Conservation (phyloP, 805 yeast genomes). For the Suhomyces pyralidae region DNA sequence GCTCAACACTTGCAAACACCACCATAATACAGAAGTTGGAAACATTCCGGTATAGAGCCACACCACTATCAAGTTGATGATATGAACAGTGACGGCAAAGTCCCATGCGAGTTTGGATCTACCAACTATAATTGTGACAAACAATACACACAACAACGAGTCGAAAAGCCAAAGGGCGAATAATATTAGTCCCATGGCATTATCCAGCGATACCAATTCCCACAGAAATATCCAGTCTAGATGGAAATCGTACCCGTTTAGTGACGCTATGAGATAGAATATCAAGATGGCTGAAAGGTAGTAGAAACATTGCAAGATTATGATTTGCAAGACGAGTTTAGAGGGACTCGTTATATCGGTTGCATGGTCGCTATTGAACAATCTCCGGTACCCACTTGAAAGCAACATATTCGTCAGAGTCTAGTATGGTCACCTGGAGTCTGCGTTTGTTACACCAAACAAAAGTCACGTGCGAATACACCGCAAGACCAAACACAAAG, state of each 20-base stretch:
- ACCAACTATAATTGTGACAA: slow-evolving; percentile 84
- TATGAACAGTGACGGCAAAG: slow-evolving; percentile 90
- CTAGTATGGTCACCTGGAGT: neutral
- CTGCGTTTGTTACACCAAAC: neutral
- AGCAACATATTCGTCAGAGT: slow-evolving; percentile 6
- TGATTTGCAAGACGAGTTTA: slow-evolving; percentile 59
- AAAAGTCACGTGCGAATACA: neutral
- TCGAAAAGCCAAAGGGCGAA: slow-evolving; percentile 78
- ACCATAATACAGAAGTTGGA: slow-evolving; percentile 78
- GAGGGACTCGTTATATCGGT: slow-evolving; percentile 33
- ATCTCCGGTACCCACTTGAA: slow-evolving; percentile 20
- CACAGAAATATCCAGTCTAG: slow-evolving; percentile 77
- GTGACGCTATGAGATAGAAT: slow-evolving; percentile 60
- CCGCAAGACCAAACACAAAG: too few species aligned
- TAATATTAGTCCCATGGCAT: slow-evolving; percentile 76
- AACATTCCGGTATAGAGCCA: slow-evolving; percentile 62
- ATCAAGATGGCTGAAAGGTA: slow-evolving; percentile 68
- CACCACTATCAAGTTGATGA: slow-evolving; percentile 68
- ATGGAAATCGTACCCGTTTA: slow-evolving; percentile 69
- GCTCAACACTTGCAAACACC: slow-evolving; percentile 72
- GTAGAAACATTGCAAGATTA: slow-evolving; percentile 74
- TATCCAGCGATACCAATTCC: slow-evolving; percentile 68
- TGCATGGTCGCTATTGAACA: slow-evolving; percentile 22
- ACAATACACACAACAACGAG: slow-evolving; percentile 76
- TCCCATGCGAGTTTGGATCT: slow-evolving; percentile 94